These are phyloP conservation scores for Cryptosporidium viatorum DNA, from an alignment of 169 alveolate genomes.

Conservation along the genomic window DNA sequence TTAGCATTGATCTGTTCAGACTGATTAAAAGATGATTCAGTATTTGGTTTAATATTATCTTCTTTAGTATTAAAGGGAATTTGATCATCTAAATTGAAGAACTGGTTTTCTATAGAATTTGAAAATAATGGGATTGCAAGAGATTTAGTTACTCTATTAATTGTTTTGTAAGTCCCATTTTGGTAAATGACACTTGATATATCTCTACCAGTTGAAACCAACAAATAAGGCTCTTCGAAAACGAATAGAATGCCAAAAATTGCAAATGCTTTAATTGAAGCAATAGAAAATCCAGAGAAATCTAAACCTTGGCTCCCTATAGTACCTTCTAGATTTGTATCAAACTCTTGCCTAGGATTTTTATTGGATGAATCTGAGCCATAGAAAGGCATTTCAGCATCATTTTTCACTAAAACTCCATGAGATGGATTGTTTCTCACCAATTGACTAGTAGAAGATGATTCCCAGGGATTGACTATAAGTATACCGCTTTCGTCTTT, in stretches of 20 bases:
- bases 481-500: constrained; percentile 64
- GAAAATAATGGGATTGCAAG: constrained; percentile 51
- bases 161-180: constrained; percentile 34
- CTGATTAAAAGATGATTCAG: background rate
- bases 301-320: background rate
- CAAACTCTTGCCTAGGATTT: background rate
- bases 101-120: constrained; percentile 23
- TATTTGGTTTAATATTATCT: background rate
- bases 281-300: constrained; percentile 47
- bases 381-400: background rate
- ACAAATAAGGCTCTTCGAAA: constrained; percentile 55
- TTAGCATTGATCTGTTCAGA: background rate
- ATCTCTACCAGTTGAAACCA: constrained; percentile 18
- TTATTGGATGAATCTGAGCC: background rate
- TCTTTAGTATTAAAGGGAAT: background rate
- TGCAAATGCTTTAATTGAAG: constrained; percentile 31
- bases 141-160: constrained; percentile 58
- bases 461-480: constrained; percentile 58
- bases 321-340: background rate
- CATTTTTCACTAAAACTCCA: background rate
- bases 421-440: background rate
- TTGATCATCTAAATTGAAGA: background rate
- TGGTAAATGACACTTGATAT: constrained; percentile 50
- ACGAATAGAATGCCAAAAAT: constrained; percentile 46
- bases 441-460: background rate